Conservation (phyloP, 352 stramenopile genomes). For the Phytophthora agathidicida region DNA sequence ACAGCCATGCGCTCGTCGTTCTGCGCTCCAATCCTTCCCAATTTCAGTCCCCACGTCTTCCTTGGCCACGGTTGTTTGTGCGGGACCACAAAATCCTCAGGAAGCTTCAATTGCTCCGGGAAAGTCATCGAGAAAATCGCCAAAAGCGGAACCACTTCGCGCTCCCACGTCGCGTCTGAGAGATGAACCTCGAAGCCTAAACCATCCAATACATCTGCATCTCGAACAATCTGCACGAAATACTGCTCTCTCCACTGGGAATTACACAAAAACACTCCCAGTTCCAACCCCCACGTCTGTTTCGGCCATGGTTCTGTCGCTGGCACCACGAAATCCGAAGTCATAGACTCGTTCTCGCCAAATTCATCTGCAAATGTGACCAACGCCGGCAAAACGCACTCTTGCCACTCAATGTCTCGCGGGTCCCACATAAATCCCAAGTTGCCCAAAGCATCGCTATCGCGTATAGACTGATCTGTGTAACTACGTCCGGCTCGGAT, state of each 20-base stretch:
- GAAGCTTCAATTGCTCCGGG: constrained; percentile 4
- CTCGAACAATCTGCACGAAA: constrained; percentile 33
- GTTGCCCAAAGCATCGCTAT: constrained; percentile 11
- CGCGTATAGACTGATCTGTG: constrained; percentile 8
- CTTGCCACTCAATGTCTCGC: constrained; percentile 32
- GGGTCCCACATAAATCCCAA: constrained; percentile 30
- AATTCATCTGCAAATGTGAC: constrained; percentile 35
- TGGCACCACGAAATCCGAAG: constrained; percentile 29
- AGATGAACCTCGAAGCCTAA: constrained; percentile 31
- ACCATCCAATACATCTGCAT: constrained; percentile 13
- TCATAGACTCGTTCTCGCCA: constrained; percentile 12
- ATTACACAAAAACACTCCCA: constrained; percentile 26
- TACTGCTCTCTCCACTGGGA: constrained; percentile 31
- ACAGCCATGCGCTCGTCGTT: constrained; percentile 18
- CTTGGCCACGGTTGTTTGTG: constrained; percentile 26
- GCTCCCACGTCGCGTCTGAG: constrained; percentile 27
- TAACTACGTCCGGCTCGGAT: constrained; percentile 25
- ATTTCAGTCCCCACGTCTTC: constrained; percentile 27
- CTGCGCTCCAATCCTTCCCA: constrained; percentile 21
- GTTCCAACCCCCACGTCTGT: constrained; percentile 30
- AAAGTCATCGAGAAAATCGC: constrained; percentile 26
- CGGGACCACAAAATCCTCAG: constrained; percentile 27
- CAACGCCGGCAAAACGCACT: constrained; percentile 32
- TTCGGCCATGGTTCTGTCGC: constrained; percentile 23
- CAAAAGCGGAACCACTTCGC: constrained; percentile 26